Percentiles rank a stretch among this genome's conserved stretches.
These are phyloP conservation scores for Syzygium oleosum DNA, from an alignment of 345 rosid species.

Conservation along the genomic window DNA sequence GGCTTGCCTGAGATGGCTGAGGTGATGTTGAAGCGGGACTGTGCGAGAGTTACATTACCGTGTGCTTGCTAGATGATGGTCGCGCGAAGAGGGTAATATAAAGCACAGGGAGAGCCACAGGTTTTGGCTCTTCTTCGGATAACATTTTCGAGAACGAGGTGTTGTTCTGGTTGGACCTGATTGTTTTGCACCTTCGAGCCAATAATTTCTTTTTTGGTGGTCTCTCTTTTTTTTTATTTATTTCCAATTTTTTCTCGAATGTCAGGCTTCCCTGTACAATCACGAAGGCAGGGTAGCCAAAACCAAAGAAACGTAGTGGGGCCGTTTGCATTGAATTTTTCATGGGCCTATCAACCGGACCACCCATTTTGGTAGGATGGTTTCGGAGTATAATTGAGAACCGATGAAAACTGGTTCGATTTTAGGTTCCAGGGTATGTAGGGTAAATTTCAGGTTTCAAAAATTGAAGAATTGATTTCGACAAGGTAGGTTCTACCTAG, in stretches of 20 bases:
- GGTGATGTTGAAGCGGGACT: background rate
- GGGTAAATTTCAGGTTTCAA: no score
- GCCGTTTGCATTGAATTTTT: no score
- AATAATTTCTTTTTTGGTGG: background rate
- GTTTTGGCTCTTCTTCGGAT: conserved; percentile 13
- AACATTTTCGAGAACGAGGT: background rate
- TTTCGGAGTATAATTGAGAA: no score
- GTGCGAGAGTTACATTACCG: background rate
- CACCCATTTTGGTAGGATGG: no score
- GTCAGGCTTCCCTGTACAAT: background rate
- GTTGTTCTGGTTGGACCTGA: conserved; percentile 1
- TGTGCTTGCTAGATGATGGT: background rate
- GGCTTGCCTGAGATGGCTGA: background rate
- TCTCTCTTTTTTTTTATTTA: background rate
- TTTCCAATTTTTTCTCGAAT: background rate
- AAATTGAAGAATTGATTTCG: no score
- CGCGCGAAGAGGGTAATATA: background rate
- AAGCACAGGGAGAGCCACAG: conserved; percentile 29
- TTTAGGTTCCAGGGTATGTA: no score
- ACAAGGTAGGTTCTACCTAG: no score
- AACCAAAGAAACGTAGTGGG: no score
- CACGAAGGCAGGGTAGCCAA: no score
- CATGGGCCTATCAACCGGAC: no score
- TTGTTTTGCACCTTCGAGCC: conserved; percentile 10
- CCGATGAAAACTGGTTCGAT: no score